These are phyloP conservation scores for Cadophora malorum DNA, from an alignment of 2,329 filamentous ascomycete genomes.

Conservation along the genomic window DNA sequence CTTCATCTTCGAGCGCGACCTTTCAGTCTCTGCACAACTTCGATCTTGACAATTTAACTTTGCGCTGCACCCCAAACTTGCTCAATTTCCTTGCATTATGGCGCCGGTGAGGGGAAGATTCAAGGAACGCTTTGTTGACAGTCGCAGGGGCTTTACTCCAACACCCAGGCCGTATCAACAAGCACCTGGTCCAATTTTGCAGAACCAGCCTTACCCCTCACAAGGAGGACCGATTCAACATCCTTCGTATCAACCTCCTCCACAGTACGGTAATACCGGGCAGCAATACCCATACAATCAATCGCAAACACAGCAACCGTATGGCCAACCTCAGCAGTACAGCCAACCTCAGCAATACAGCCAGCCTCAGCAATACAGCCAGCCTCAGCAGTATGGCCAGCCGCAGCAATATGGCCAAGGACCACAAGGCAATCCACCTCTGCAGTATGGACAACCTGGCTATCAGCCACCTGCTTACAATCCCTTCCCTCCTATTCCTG, in stretches of 20 bases:
- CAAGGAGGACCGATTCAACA: conserved; percentile 35
- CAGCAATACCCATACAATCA: conserved; percentile 32
- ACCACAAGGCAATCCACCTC: conserved; percentile 30
- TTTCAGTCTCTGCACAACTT: not conserved
- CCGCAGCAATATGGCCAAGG: conserved; percentile 19
- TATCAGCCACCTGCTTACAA: conserved; percentile 33
- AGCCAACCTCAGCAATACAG: conserved; percentile 22
- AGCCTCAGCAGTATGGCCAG: conserved; percentile 4
- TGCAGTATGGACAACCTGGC: conserved; percentile 33
- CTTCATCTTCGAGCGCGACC: conserved; percentile 3
- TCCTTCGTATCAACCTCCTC: conserved; percentile 33
- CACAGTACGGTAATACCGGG: conserved; percentile 35
- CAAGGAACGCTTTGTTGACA: conserved; percentile 30
- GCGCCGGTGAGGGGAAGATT: not conserved
- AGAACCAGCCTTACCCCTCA: conserved; percentile 29
- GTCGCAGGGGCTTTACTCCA: conserved; percentile 32
- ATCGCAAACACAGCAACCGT: not conserved
- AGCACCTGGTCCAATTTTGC: conserved; percentile 3
- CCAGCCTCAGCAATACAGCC: not conserved
- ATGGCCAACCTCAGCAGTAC: conserved; percentile 1
- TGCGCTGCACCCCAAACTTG: too few species aligned
- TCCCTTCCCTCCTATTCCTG: conserved; percentile 28
- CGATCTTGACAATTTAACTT: not conserved
- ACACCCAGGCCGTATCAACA: conserved; percentile 39
- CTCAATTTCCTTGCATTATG: not conserved